Percentiles rank a stretch among this genome's conserved stretches.
These are phyloP conservation scores for Globisporangium abappressorium DNA, from an alignment of 352 stramenopile species.

Conservation along the genomic window DNA sequence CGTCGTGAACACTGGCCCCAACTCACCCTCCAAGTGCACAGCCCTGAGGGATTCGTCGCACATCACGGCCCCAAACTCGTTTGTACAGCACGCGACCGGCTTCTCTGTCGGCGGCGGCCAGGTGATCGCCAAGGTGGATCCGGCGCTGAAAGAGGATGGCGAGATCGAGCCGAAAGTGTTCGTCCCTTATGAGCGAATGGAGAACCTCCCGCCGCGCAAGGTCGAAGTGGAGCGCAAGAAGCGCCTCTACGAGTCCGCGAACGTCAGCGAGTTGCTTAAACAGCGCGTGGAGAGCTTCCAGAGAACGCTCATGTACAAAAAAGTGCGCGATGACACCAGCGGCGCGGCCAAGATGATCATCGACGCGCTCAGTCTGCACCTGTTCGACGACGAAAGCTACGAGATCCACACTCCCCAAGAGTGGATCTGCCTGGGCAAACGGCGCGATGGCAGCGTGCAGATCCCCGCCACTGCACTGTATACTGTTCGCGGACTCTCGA, in stretches of 20 bases:
- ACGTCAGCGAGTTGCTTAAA: constrained; percentile 45
- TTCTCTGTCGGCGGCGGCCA: constrained; percentile 53
- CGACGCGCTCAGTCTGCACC: constrained; percentile 53
- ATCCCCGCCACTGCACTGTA: constrained; percentile 77
- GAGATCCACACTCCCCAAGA: constrained; percentile 60
- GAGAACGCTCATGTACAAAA: constrained; percentile 29
- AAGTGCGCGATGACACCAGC: constrained; percentile 42
- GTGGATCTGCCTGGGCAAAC: constrained; percentile 60
- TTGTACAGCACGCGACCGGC: constrained; percentile 31
- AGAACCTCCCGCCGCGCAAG: constrained; percentile 52
- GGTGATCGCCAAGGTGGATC: constrained; percentile 37
- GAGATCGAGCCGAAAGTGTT: constrained; percentile 75
- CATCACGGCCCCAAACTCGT: constrained; percentile 35
- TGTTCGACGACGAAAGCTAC: constrained; percentile 83
- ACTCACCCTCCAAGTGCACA: constrained; percentile 29
- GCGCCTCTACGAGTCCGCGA: constrained; percentile 44
- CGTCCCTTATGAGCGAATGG: constrained; percentile 56
- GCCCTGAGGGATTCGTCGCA: constrained; percentile 38
- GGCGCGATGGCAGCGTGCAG: constrained; percentile 43
- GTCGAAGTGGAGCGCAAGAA: constrained; percentile 75
- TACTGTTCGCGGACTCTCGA: constrained; percentile 54
- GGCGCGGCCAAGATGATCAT: constrained; percentile 52
- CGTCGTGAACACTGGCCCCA: constrained; percentile 11
- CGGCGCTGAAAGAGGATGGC: constrained; percentile 41
- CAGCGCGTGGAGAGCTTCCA: constrained; percentile 42